Percentiles rank a stretch among this genome's conserved stretches.
Evolutionary conservation across 371 early-diverging fungal species (phyloP).

Genomic region (Gilbertella persicaria): DNA sequence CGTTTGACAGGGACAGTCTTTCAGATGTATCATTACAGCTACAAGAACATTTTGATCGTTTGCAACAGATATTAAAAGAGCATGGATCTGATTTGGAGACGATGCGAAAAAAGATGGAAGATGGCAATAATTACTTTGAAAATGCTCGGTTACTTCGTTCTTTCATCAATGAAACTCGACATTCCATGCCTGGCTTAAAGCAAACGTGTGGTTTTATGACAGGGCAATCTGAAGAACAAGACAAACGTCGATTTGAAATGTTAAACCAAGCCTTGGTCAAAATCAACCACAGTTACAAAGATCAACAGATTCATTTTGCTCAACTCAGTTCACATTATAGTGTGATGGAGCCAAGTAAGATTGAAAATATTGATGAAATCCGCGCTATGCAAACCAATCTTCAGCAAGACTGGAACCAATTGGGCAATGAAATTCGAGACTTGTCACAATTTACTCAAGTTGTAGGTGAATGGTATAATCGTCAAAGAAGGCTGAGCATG

Average conservation of each 20-base stretch:
- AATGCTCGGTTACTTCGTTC: constrained; percentile 22
- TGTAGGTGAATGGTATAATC: constrained; percentile 42
- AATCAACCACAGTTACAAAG: constrained; percentile 18
- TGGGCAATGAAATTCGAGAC: constrained; percentile 29
- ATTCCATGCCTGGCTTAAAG: constrained; percentile 38
- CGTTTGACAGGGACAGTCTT: constrained; percentile 23
- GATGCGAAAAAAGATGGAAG: constrained; percentile 35
- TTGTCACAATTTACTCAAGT: constrained; percentile 26
- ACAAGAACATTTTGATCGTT: constrained; percentile 32
- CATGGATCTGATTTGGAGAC: constrained; percentile 25
- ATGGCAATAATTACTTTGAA: constrained; percentile 40
- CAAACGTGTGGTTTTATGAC: constrained; percentile 51
- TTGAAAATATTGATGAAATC: constrained; percentile 24
- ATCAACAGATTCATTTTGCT: constrained; percentile 19
- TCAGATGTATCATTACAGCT: constrained; percentile 30
- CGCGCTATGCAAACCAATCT: constrained; percentile 15
- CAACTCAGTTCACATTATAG: constrained; percentile 25
- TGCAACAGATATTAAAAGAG: constrained; percentile 33
- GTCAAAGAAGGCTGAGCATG: constrained; percentile 34
- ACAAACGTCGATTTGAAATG: constrained; percentile 29
- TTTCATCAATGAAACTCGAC: constrained; percentile 32
- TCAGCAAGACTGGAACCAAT: constrained; percentile 33
- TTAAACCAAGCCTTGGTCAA: constrained; percentile 18
- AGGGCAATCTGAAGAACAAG: constrained; percentile 46
- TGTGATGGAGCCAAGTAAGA: constrained; percentile 21